Evolutionary conservation across 2,329 filamentous ascomycete genomes (phyloP).

Genomic region (Claviceps paspali): DNA sequence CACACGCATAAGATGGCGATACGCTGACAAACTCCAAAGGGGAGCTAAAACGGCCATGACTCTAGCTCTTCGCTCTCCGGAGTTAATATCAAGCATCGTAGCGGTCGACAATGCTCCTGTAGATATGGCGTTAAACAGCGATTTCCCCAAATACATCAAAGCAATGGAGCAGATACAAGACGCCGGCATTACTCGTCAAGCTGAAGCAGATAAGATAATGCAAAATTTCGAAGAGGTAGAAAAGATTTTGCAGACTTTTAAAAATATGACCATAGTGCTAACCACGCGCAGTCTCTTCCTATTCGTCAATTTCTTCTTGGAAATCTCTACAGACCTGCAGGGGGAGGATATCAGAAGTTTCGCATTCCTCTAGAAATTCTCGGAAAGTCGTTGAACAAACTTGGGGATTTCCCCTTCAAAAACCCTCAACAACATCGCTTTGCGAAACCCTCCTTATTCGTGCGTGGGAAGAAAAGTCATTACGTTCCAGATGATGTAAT

Average conservation of each 20-base stretch:
- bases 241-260: neutral
- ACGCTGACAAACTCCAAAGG: slow-evolving; percentile 26
- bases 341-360: slow-evolving; percentile 48
- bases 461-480: slow-evolving; percentile 60
- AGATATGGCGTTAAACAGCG: slow-evolving; percentile 56
- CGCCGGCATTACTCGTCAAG: slow-evolving; percentile 49
- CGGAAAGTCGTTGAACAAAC: slow-evolving; percentile 49
- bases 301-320: slow-evolving; percentile 87
- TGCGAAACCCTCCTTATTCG: slow-evolving; percentile 63
- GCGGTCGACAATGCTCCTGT: slow-evolving; percentile 87
- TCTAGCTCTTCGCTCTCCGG: slow-evolving; percentile 56
- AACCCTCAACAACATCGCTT: slow-evolving; percentile 54
- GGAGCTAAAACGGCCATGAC: slow-evolving; percentile 90
- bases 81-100: slow-evolving; percentile 54
- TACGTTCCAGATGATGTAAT: slow-evolving; percentile 72
- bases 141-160: slow-evolving; percentile 66
- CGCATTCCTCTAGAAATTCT: slow-evolving; percentile 64
- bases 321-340: slow-evolving; percentile 51
- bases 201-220: slow-evolving; percentile 69
- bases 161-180: slow-evolving; percentile 74
- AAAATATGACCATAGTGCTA: neutral
- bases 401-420: slow-evolving; percentile 82
- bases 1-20: no score
- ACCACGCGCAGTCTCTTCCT: slow-evolving; percentile 34
- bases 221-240: slow-evolving; percentile 53